A percentile compares a stretch with the other conserved stretches of the same genome.
phyloP scores from a whole-genome alignment of 2,329 filamentous ascomycete species.

The Beauveria sp. region DNA sequence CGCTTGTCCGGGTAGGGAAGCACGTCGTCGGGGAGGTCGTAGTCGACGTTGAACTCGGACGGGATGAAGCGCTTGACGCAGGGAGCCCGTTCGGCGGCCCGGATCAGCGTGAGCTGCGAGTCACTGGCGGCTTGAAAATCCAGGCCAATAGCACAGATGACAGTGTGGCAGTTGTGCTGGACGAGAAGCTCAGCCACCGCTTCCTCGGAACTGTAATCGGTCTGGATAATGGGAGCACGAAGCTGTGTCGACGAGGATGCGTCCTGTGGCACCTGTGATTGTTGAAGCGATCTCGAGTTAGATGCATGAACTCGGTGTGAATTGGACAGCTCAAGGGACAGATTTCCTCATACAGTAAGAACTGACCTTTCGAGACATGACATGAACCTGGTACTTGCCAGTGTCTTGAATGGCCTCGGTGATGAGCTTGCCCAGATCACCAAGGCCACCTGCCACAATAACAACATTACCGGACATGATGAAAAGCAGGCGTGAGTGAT shows the following conservation, averaged over 20 bases:
- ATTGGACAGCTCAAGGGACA: no score
- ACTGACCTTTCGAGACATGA: constrained; percentile 33
- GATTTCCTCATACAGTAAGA: constrained; percentile 16
- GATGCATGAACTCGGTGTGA: neutral
- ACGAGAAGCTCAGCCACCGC: constrained; percentile 16
- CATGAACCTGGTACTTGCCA: constrained; percentile 31
- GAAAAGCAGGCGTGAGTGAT: neutral
- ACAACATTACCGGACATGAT: constrained; percentile 24
- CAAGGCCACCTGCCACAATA: constrained; percentile 39
- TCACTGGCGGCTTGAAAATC: constrained; percentile 22
- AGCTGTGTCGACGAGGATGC: neutral
- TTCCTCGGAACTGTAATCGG: constrained; percentile 21
- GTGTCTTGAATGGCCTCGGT: constrained; percentile 32
- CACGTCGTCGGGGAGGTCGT: constrained; percentile 24
- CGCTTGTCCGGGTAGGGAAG: constrained; percentile 26
- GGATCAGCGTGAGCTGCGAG: constrained; percentile 25
- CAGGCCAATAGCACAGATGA: constrained; percentile 27
- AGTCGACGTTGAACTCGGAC: constrained; percentile 31
- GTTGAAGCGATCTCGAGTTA: neutral
- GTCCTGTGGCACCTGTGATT: neutral
- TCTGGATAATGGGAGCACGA: constrained; percentile 17
- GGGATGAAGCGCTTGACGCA: constrained; percentile 28
- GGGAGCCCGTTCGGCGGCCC: constrained; percentile 22
- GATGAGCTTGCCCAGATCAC: constrained; percentile 37
- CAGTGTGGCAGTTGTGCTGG: constrained; percentile 18